A percentile compares a stretch with the other conserved stretches of the same genome.
Conservation (phyloP, 1,284 basidiomycete species). For the Malassezia cuniculi region DNA sequence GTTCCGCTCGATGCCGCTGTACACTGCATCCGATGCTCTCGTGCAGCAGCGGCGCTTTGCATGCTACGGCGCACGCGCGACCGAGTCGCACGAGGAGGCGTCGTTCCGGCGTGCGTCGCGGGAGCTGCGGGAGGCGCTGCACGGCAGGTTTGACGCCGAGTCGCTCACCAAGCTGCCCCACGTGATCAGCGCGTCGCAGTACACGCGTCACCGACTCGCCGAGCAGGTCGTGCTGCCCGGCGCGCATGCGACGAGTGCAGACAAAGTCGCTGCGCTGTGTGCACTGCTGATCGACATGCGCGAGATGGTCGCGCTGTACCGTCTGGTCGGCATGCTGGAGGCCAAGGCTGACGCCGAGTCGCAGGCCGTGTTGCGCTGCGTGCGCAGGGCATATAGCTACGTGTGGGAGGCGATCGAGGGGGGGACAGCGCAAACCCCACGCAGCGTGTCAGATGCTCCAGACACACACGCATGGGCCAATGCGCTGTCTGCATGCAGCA, state of each 20-base stretch:
- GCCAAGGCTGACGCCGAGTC: no score
- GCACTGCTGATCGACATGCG: slow-evolving; percentile 4
- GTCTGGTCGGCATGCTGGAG: slow-evolving; percentile 6
- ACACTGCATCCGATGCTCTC: slow-evolving; percentile 19
- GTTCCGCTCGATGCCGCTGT: slow-evolving; percentile 30
- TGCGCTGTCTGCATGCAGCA: no score
- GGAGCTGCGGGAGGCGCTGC: slow-evolving; percentile 20
- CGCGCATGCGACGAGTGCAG: background rate
- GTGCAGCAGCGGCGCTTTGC: slow-evolving; percentile 30
- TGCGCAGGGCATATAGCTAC: no score
- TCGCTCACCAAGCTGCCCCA: slow-evolving; percentile 11
- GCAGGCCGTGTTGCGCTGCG: no score
- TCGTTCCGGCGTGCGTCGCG: slow-evolving; percentile 31
- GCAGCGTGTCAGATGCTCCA: no score
- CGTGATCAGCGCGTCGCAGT: slow-evolving; percentile 29
- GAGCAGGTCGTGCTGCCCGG: background rate
- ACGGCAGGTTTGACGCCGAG: slow-evolving; percentile 16
- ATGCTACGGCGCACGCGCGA: slow-evolving; percentile 34
- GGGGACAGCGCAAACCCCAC: no score
- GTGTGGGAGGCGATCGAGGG: no score
- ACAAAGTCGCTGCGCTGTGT: slow-evolving; percentile 2
- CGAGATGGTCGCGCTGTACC: slow-evolving; percentile 1
- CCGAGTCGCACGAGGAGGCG: slow-evolving; percentile 41
- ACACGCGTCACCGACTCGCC: slow-evolving; percentile 17
- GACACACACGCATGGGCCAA: no score